Conservation (phyloP, 1,284 basidiomycete species). For the Apiotrichum porosum region DNA sequence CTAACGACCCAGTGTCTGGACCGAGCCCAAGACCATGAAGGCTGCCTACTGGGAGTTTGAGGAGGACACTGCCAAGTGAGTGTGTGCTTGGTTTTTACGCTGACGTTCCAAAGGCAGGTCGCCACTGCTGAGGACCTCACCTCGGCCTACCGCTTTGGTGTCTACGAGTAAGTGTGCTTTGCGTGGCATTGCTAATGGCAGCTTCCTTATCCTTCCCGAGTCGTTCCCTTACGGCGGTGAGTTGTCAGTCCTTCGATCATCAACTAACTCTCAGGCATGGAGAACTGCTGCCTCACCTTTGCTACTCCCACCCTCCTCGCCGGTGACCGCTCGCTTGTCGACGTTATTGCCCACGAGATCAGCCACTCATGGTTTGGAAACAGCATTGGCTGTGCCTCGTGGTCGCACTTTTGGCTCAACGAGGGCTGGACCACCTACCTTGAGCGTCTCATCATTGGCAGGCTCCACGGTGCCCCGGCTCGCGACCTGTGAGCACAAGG, state of each 20-base stretch:
- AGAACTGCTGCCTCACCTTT: slow-evolving; percentile 70
- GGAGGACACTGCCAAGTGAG: slow-evolving; percentile 69
- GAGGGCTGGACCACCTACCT: slow-evolving; percentile 93
- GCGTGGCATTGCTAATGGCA: background rate
- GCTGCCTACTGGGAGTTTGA: slow-evolving; percentile 82
- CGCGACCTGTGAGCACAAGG: slow-evolving; percentile 57
- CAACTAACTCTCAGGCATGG: slow-evolving; percentile 30
- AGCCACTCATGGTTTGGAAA: slow-evolving; percentile 75
- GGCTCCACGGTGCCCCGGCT: slow-evolving; percentile 69
- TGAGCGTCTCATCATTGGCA: slow-evolving; percentile 69
- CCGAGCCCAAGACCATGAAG: slow-evolving; percentile 77
- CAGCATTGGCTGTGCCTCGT: slow-evolving; percentile 54
- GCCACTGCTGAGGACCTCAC: slow-evolving; percentile 69
- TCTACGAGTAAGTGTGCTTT: slow-evolving; percentile 59
- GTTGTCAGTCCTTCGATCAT: slow-evolving; percentile 45
- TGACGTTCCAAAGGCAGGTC: slow-evolving; percentile 43
- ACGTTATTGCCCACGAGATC: slow-evolving; percentile 68
- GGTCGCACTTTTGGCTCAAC: slow-evolving; percentile 83
- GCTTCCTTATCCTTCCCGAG: slow-evolving; percentile 79
- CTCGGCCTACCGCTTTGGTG: slow-evolving; percentile 74
- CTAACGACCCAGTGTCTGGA: slow-evolving; percentile 92
- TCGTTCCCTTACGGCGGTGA: slow-evolving; percentile 91
- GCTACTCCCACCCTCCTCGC: slow-evolving; percentile 79
- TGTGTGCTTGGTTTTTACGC: background rate
- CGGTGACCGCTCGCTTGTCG: slow-evolving; percentile 76